These are phyloP conservation scores for Ustilago loliicola DNA, from an alignment of 1,284 basidiomycete species.

Conservation along the genomic window DNA sequence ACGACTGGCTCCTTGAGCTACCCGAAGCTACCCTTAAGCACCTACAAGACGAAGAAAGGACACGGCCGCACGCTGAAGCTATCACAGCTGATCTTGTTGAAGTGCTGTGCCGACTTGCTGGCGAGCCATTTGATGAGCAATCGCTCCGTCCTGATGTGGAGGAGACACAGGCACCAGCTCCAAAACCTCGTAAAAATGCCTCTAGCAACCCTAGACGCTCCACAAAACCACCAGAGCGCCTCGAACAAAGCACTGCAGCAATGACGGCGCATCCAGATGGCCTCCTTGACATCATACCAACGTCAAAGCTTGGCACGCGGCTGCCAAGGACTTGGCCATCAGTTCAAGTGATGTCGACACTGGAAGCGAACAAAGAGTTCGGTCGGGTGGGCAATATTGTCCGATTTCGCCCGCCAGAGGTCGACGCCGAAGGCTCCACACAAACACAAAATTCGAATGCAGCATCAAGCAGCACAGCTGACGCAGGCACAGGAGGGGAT, in stretches of 20 bases:
- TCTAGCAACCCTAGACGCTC: background rate
- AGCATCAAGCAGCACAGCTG: background rate
- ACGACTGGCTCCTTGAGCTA: conserved; percentile 35
- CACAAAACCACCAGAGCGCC: background rate
- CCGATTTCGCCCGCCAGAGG: conserved; percentile 12
- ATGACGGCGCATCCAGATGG: conserved; percentile 3
- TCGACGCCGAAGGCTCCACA: background rate
- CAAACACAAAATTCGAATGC: no score
- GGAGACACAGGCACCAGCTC: background rate
- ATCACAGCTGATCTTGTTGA: conserved; percentile 35
- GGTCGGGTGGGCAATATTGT: conserved; percentile 38
- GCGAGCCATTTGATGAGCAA: conserved; percentile 3
- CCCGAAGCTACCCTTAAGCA: conserved; percentile 22
- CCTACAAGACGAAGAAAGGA: conserved; percentile 21
- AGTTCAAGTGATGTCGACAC: conserved; percentile 36
- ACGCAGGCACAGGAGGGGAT: background rate
- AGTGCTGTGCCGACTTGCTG: conserved; percentile 29
- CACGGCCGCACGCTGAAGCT: conserved; percentile 2
- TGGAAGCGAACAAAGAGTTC: conserved; percentile 49
- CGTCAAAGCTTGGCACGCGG: conserved; percentile 15
- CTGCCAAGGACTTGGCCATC: conserved; percentile 44
- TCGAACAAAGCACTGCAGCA: background rate
- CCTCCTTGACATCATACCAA: conserved; percentile 43
- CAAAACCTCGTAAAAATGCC: background rate
- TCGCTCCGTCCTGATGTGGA: background rate